Evolutionary conservation across 176 grass and related monocot species (phyloP).

Genomic region (Musa acuminata): DNA sequence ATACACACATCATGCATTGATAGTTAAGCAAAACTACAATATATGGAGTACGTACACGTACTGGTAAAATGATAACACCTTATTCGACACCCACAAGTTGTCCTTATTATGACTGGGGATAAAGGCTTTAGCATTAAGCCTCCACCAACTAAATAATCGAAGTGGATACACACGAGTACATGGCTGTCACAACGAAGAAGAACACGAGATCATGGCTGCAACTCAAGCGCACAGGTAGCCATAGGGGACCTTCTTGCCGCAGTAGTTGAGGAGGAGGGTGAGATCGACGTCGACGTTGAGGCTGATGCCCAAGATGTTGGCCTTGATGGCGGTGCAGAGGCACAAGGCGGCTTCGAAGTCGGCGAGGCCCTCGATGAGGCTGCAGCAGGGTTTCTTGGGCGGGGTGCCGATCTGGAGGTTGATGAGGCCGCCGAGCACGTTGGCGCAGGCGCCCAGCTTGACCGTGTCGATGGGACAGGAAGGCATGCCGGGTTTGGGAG

Average conservation of each 20-base stretch:
- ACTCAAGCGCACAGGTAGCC: constrained; percentile 44
- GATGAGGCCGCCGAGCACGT: constrained; percentile 40
- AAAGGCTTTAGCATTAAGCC: too few species aligned
- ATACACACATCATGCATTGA: too few species aligned
- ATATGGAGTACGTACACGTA: too few species aligned
- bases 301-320: constrained; percentile 40
- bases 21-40: too few species aligned
- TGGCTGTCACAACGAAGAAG: neutral
- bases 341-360: constrained; percentile 54
- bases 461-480: constrained; percentile 42
- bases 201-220: too few species aligned
- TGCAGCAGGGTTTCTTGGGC: constrained; percentile 39
- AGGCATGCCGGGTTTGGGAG: constrained; percentile 3
- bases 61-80: too few species aligned
- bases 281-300: constrained; percentile 38
- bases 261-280: constrained; percentile 46
- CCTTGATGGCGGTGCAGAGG: constrained; percentile 47
- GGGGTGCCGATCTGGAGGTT: constrained; percentile 13
- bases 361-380: constrained; percentile 29
- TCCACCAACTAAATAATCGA: too few species aligned
- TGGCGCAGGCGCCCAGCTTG: constrained; percentile 40
- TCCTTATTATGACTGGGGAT: too few species aligned
- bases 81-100: too few species aligned
- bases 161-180: too few species aligned
- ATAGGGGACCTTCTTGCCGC: constrained; percentile 50